Evolutionary conservation across 768 basidiomycete species (phyloP).

Genomic region (Boletus edulis): DNA sequence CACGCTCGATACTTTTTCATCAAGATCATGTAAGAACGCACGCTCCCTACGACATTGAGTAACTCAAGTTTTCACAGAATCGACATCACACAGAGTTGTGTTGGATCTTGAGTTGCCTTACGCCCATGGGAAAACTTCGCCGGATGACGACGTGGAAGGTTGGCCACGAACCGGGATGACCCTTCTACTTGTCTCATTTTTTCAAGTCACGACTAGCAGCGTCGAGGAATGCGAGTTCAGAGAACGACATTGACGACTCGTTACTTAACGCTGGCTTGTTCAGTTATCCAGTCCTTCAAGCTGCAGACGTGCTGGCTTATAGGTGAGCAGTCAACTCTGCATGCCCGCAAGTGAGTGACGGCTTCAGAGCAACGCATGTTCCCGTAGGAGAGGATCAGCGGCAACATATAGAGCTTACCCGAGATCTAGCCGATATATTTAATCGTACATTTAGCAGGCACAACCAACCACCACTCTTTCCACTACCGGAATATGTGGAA

Average conservation of each 20-base stretch:
- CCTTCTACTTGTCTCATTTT: slow-evolving; percentile 41
- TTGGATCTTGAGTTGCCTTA: slow-evolving; percentile 41
- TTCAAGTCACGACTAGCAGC: slow-evolving; percentile 46
- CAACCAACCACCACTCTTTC: slow-evolving; percentile 42
- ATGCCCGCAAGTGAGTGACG: not conserved
- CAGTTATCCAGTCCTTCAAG: slow-evolving; percentile 88
- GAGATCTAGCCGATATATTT: slow-evolving; percentile 81
- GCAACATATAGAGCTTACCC: slow-evolving; percentile 88
- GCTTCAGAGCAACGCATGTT: slow-evolving; percentile 77
- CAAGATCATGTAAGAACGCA: slow-evolving; percentile 74
- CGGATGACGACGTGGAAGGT: slow-evolving; percentile 99
- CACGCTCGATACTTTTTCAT: slow-evolving; percentile 72
- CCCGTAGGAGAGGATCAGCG: slow-evolving; percentile 97
- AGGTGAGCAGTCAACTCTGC: slow-evolving; percentile 43
- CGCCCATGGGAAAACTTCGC: slow-evolving; percentile 68
- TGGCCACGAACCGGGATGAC: slow-evolving; percentile 4
- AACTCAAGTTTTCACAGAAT: slow-evolving; percentile 48
- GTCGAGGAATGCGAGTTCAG: slow-evolving; percentile 68
- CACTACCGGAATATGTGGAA: too few species aligned
- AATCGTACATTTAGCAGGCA: slow-evolving; percentile 59
- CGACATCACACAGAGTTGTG: slow-evolving; percentile 81
- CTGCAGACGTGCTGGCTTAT: slow-evolving; percentile 83
- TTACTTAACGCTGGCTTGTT: slow-evolving; percentile 82
- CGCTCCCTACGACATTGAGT: not conserved
- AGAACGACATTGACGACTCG: slow-evolving; percentile 78